Conservation (phyloP, 1,139 yeast genomes). For the Yamadazyma aaseri region DNA sequence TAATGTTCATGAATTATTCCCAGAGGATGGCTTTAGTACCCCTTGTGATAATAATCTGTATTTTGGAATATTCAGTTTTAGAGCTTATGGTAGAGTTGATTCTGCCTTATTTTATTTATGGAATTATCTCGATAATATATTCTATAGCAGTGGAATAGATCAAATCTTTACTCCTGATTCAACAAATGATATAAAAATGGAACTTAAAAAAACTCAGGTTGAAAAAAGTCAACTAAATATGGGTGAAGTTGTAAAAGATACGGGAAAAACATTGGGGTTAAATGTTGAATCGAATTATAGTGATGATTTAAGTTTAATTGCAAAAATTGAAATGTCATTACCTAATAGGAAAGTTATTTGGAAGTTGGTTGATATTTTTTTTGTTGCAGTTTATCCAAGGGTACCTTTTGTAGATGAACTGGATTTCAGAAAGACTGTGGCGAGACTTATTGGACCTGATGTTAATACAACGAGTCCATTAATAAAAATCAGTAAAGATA, state of each 20-base stretch:
- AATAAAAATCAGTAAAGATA: slow-evolving; percentile 19
- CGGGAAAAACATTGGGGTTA: slow-evolving; percentile 5
- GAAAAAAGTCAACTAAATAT: background rate
- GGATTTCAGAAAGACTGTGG: slow-evolving; percentile 19
- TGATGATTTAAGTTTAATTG: slow-evolving; percentile 13
- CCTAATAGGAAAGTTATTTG: slow-evolving; percentile 46
- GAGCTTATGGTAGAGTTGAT: slow-evolving; percentile 27
- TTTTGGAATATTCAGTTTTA: slow-evolving; percentile 36
- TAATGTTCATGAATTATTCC: slow-evolving; percentile 3
- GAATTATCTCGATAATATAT: background rate
- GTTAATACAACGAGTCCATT: slow-evolving; percentile 16
- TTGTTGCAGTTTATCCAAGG: slow-evolving; percentile 41
- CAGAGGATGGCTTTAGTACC: no score
- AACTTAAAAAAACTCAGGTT: background rate
- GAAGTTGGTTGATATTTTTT: slow-evolving; percentile 45
- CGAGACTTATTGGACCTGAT: slow-evolving; percentile 24
- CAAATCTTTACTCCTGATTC: no score
- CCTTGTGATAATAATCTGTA: no score
- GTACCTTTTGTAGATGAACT: slow-evolving; percentile 48
- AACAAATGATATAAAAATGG: no score
- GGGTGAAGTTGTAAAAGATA: slow-evolving; percentile 2
- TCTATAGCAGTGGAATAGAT: background rate
- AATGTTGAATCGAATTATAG: background rate
- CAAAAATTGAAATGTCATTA: slow-evolving; percentile 38
- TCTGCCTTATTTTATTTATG: slow-evolving; percentile 3